These are phyloP conservation scores for Fusarium buharicum DNA, from an alignment of 2,329 filamentous ascomycete species.

Conservation along the genomic window DNA sequence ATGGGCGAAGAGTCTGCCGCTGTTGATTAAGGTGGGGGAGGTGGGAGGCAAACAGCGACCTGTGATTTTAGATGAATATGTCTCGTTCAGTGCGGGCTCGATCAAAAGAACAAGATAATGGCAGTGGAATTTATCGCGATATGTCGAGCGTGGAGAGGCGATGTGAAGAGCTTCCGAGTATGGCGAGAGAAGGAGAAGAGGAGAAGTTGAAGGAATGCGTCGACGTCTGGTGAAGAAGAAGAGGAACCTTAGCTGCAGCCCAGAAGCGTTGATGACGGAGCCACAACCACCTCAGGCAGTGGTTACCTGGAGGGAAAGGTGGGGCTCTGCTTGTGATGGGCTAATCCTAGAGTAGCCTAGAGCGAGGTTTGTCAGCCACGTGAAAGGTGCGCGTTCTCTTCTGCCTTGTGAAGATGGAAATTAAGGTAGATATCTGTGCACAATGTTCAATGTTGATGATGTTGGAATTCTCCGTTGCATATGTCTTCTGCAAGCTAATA, in stretches of 20 bases:
- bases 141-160: constrained; percentile 1
- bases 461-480: not conserved
- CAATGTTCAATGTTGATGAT: too few species aligned
- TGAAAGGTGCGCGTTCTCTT: constrained; percentile 38
- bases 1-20: constrained; percentile 57
- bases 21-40: constrained; percentile 40
- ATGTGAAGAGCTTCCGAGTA: constrained; percentile 9
- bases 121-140: constrained; percentile 4
- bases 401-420: constrained; percentile 24
- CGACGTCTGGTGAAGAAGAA: too few species aligned
- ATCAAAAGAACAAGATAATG: not conserved
- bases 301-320: constrained; percentile 20
- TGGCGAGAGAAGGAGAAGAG: constrained; percentile 14
- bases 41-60: constrained; percentile 38
- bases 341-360: constrained; percentile 24
- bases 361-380: constrained; percentile 23
- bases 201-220: constrained; percentile 14
- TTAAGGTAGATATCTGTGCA: too few species aligned
- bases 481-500: not conserved
- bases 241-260: constrained; percentile 26
- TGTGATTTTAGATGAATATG: constrained; percentile 14
- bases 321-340: constrained; percentile 27
- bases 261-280: constrained; percentile 39
- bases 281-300: constrained; percentile 3
- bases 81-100: constrained; percentile 27